phyloP scores from a whole-genome alignment of 352 stramenopile species.

The Phytophthora meadii region DNA sequence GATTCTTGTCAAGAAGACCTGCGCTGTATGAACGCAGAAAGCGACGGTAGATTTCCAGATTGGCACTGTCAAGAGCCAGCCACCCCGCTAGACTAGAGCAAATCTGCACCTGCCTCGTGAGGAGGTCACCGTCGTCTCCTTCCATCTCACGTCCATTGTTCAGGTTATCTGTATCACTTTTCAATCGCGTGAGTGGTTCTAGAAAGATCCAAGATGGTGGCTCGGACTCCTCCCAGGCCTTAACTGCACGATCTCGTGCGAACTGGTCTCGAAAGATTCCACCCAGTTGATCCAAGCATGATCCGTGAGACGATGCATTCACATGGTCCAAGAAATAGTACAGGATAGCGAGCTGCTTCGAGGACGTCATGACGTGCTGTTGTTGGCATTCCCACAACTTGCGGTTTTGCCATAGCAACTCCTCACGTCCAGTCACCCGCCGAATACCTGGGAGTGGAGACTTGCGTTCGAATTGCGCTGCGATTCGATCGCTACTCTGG shows the following conservation, averaged over 20 bases:
- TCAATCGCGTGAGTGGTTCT: slow-evolving; percentile 6
- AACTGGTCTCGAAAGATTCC: slow-evolving; percentile 29
- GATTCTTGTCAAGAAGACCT: slow-evolving; percentile 42
- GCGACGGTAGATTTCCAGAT: slow-evolving; percentile 34
- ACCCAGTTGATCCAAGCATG: slow-evolving; percentile 40
- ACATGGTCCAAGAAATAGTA: slow-evolving; percentile 47
- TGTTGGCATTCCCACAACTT: slow-evolving; percentile 55
- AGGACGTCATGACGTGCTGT: slow-evolving; percentile 41
- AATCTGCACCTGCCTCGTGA: slow-evolving; percentile 27
- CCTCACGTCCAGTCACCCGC: slow-evolving; percentile 18
- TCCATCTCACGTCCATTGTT: neutral
- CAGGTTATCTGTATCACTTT: neutral
- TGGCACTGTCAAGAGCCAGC: slow-evolving; percentile 39
- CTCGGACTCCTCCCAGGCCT: neutral
- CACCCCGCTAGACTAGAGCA: slow-evolving; percentile 37
- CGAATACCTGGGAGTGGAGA: neutral
- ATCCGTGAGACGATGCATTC: slow-evolving; percentile 38
- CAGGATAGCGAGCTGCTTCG: slow-evolving; percentile 62
- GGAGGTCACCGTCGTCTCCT: slow-evolving; percentile 6
- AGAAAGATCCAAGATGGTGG: slow-evolving; percentile 42
- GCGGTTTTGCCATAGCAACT: slow-evolving; percentile 40
- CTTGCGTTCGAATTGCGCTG: slow-evolving; percentile 5
- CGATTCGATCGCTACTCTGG: neutral
- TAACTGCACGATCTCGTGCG: slow-evolving; percentile 4
- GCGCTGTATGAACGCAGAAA: slow-evolving; percentile 28